Percentiles rank a stretch among this genome's conserved stretches.
phyloP scores from a whole-genome alignment of 179 eudicot species.

The Beta macrorhiza region DNA sequence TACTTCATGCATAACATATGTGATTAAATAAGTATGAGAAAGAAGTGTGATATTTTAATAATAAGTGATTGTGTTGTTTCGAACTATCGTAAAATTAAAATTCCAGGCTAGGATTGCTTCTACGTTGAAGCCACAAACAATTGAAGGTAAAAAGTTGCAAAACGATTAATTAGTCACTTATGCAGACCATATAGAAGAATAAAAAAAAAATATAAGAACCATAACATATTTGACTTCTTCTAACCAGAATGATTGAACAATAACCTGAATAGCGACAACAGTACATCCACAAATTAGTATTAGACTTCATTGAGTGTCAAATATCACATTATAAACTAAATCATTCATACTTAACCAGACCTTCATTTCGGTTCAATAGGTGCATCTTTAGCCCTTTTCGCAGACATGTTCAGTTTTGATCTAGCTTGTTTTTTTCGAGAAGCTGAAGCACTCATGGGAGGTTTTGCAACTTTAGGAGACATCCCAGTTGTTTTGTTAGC shows the following conservation, averaged over 20 bases:
- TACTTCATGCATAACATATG: too few relatives aligned
- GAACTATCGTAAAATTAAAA: too few relatives aligned
- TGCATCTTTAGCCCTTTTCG: slow-evolving; percentile 29
- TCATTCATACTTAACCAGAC: slow-evolving; percentile 20
- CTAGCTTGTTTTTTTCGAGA: slow-evolving; percentile 43
- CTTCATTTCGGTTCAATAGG: slow-evolving; percentile 40
- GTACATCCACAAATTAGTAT: slow-evolving; percentile 17
- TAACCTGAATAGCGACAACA: slow-evolving; percentile 44
- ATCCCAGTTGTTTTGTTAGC: slow-evolving; percentile 30
- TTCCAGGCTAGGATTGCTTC: too few relatives aligned
- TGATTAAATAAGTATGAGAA: too few relatives aligned
- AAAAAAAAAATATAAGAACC: too few relatives aligned
- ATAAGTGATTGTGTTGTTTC: too few relatives aligned
- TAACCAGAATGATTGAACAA: slow-evolving; percentile 22
- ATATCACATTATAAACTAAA: background rate
- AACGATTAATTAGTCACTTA: too few relatives aligned
- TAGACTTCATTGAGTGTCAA: background rate
- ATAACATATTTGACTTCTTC: too few relatives aligned
- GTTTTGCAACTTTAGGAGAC: slow-evolving; percentile 39
- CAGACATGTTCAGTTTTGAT: slow-evolving; percentile 30
- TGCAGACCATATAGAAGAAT: too few relatives aligned
- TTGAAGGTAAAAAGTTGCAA: too few relatives aligned
- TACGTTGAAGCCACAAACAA: too few relatives aligned
- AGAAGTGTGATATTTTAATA: too few relatives aligned
- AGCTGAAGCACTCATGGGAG: slow-evolving; percentile 33